These are phyloP conservation scores for Stentor roeselii DNA, from an alignment of 73 alveolate species.

Conservation along the genomic window DNA sequence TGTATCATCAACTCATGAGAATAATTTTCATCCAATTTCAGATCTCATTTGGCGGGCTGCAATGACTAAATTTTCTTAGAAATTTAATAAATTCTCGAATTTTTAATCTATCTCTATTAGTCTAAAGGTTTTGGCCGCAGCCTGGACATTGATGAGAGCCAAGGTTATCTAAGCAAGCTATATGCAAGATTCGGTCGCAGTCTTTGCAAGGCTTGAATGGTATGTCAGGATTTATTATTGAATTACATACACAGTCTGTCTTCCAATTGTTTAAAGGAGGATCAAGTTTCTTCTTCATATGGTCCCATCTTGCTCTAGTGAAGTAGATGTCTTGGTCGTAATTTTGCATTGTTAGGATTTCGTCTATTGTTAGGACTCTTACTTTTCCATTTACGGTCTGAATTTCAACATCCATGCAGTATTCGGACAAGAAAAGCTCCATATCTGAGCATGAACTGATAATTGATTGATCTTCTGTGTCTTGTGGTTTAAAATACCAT, in stretches of 20 bases:
- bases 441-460: neutral
- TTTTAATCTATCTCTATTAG: neutral
- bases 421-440: neutral
- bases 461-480: neutral
- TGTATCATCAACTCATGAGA: too few relatives aligned
- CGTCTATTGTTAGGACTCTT: neutral
- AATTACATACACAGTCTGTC: conserved; percentile 3
- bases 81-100: too few relatives aligned
- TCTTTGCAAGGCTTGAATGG: neutral
- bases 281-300: neutral
- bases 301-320: neutral
- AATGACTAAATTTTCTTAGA: too few relatives aligned
- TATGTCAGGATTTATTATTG: conserved; percentile 21
- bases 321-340: neutral
- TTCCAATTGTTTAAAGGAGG: conserved; percentile 5
- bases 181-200: neutral
- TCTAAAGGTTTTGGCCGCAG: neutral
- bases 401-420: neutral
- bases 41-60: too few relatives aligned
- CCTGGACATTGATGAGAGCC: neutral
- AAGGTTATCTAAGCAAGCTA: neutral
- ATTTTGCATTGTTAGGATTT: neutral
- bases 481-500: neutral
- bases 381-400: neutral
- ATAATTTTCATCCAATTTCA: too few relatives aligned